A percentile compares a stretch with the other conserved stretches of the same genome.
These are phyloP conservation scores for Scutellaria baicalensis DNA, from an alignment of 257 asterid genomes.

Conservation along the genomic window DNA sequence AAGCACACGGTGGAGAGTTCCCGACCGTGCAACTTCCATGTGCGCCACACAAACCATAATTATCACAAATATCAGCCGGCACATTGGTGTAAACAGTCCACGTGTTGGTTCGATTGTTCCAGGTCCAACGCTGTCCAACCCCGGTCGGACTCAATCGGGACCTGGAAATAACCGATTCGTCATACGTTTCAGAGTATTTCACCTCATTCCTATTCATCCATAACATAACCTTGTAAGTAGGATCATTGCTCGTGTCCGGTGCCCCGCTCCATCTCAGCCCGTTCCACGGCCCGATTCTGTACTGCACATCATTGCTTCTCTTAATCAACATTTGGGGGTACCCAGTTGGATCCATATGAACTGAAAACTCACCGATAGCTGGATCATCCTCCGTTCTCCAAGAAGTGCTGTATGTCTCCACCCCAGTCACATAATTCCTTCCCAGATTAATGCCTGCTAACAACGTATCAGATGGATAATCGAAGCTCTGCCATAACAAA, in stretches of 20 bases:
- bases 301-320: background rate
- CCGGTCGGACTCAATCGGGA: constrained; percentile 7
- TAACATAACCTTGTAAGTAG: background rate
- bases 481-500: constrained; percentile 46
- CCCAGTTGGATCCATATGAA: constrained; percentile 22
- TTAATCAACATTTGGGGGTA: constrained; percentile 16
- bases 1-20: constrained; percentile 22
- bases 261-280: constrained; percentile 31
- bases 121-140: constrained; percentile 1
- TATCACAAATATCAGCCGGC: constrained; percentile 29
- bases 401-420: constrained; percentile 23
- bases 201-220: constrained; percentile 6
- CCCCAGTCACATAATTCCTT: constrained; percentile 16
- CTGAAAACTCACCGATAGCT: constrained; percentile 20
- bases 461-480: constrained; percentile 32
- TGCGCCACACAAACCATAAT: constrained; percentile 30
- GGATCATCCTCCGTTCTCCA: constrained; percentile 42
- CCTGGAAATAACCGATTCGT: constrained; percentile 7
- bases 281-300: constrained; percentile 39
- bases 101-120: constrained; percentile 10
- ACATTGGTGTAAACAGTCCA: constrained; percentile 20
- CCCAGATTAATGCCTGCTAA: constrained; percentile 41
- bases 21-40: constrained; percentile 25
- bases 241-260: background rate
- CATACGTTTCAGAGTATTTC: background rate